Conservation (phyloP, 192 early-diverging fungal species). For the Mortierella claussenii region DNA sequence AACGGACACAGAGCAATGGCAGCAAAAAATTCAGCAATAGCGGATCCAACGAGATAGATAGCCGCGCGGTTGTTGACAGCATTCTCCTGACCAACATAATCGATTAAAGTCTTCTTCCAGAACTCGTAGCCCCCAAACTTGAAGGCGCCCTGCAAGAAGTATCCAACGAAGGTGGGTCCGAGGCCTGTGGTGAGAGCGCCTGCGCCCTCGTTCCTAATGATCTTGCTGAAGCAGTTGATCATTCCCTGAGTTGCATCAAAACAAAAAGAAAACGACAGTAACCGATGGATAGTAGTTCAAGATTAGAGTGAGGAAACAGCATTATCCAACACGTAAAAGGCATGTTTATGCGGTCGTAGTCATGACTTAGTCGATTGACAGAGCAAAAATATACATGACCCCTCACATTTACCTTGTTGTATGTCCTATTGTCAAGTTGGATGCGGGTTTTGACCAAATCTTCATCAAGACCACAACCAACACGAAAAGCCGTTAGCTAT, state of each 20-base stretch:
- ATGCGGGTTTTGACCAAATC: constrained; percentile 2
- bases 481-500: background rate
- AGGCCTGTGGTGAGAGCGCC: constrained; percentile 68
- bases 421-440: background rate
- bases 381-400: background rate
- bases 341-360: background rate
- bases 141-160: constrained; percentile 72
- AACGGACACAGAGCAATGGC: constrained; percentile 73
- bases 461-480: background rate
- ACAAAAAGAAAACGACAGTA: background rate
- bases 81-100: constrained; percentile 60
- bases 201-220: constrained; percentile 60
- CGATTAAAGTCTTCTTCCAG: constrained; percentile 66
- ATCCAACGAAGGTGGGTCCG: constrained; percentile 69
- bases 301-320: too few species aligned
- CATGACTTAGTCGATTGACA: background rate
- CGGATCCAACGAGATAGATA: constrained; percentile 71
- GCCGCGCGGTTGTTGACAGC: constrained; percentile 66
- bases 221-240: constrained; percentile 58
- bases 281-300: background rate
- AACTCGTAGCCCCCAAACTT: constrained; percentile 75
- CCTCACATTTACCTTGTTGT: constrained; percentile 9
- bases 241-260: constrained; percentile 49
- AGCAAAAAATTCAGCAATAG: constrained; percentile 77
- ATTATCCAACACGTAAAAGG: background rate